Evolutionary conservation across 352 stramenopile species (phyloP), one percentile per base, ranked within the genome.

Genomic region (Blastocystis hominis): DNA sequence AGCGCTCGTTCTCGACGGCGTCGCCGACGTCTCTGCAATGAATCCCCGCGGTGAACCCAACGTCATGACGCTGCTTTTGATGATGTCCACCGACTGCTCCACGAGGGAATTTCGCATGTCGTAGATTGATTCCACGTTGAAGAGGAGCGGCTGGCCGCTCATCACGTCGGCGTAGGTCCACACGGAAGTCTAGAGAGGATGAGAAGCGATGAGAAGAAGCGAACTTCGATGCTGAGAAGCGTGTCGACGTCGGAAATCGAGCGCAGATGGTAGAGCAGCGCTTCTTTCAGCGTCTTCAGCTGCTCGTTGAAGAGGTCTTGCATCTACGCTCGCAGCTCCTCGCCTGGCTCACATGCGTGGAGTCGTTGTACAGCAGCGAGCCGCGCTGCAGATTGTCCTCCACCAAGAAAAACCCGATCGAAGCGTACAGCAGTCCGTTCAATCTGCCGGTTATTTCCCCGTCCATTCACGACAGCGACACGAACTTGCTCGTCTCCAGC

Each of bases 381-480:
- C 77, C 77, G 3, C 77, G 77, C 46, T 87, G 77, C 62, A 87
- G 40, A n/a, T 69, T 40, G 34, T 87, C 77, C 36, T 87, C 77
- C 62, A 87, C 77, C 30, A 62, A 61, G 77, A 87, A 87, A 50
- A 54, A 87, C 15, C 62, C 62, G 20, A 87, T 77, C 34, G 53
- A 75, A 0, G 40, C 61, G 34, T 76, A 75, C 47, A 87, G 50
- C 20, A 87, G 53, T 9, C 66, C 77, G 30, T 87, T 75, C 62
- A 87, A 59, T 30, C 77, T 87, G 1, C 3, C n/a, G 46, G 50
- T 9, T 44, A 59, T 2, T 24, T 42, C 9, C 17, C 15, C 15
- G 2, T 0, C 2, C 17, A 20, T 36, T 55, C 10, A 9, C 24
- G 9, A 87, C 77, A 87, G 34, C 7, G 24, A 40, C 34, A 40